Percentiles rank a stretch among this genome's conserved stretches.
Evolutionary conservation across 1,284 basidiomycete genomes (phyloP).

Genomic region (Pisolithus thermaeus): DNA sequence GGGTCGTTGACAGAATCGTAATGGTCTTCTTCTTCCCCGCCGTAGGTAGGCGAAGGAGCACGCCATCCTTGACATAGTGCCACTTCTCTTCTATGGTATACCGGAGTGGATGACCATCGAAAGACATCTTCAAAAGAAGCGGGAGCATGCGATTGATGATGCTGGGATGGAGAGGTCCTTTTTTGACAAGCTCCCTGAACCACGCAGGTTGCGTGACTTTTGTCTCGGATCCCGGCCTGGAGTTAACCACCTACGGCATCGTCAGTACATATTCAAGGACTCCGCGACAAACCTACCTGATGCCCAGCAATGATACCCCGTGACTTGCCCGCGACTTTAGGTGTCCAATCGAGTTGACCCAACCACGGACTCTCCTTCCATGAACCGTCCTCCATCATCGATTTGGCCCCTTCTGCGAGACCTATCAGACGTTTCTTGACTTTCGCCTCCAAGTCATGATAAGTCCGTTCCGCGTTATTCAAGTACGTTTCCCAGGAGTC

Average conservation of each 20-base stretch:
- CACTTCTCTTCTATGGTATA: conserved; percentile 62
- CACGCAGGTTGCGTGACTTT: conserved; percentile 52
- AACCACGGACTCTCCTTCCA: conserved; percentile 86
- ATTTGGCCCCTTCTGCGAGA: conserved; percentile 62
- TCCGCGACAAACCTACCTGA: conserved; percentile 12
- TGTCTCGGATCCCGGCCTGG: background rate
- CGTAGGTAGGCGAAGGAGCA: conserved; percentile 33
- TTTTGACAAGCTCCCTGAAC: conserved; percentile 60
- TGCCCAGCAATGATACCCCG: conserved; percentile 42
- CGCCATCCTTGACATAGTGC: conserved; percentile 46
- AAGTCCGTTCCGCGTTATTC: conserved; percentile 71
- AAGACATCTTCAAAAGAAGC: conserved; percentile 72
- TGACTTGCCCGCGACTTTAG: conserved; percentile 74
- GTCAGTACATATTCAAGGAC: background rate
- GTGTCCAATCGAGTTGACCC: conserved; percentile 92
- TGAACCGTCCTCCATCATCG: conserved; percentile 37
- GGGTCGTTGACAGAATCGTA: conserved; percentile 37
- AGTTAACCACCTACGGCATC: conserved; percentile 6
- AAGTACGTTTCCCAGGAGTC: conserved; percentile 86
- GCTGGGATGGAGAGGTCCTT: conserved; percentile 44
- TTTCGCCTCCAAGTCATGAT: conserved; percentile 68
- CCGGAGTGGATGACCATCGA: conserved; percentile 63
- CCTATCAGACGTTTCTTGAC: conserved; percentile 65
- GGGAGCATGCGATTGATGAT: conserved; percentile 69
- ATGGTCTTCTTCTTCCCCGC: conserved; percentile 35